phyloP scores from a whole-genome alignment of 345 rosid species.

The Pelargonium nanum region DNA sequence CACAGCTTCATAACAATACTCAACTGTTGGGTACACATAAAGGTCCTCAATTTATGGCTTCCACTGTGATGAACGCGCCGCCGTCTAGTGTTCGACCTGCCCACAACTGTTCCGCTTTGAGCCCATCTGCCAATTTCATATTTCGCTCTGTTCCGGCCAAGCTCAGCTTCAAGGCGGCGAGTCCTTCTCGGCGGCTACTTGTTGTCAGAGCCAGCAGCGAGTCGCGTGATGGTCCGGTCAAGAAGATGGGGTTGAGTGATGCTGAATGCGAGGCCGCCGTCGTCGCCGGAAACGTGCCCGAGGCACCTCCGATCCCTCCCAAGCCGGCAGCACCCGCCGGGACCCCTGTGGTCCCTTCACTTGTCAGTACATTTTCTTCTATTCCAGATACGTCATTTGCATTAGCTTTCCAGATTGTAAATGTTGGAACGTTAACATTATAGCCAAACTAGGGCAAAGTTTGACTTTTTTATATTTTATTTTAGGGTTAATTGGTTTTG shows the following conservation, averaged over 20 bases:
- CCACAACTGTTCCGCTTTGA: conserved; percentile 11
- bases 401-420: neutral
- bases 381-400: neutral
- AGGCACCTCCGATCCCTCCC: conserved; percentile 76
- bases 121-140: conserved; percentile 4
- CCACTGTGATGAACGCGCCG: conserved; percentile 13
- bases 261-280: conserved; percentile 90
- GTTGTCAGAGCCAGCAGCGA: conserved; percentile 35
- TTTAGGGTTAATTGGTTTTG: no score
- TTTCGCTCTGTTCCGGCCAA: neutral
- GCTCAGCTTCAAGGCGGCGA: neutral
- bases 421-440: neutral
- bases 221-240: conserved; percentile 23
- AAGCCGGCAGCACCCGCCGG: conserved; percentile 70
- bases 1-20: no score
- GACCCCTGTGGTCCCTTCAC: conserved; percentile 57
- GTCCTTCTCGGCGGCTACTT: conserved; percentile 3
- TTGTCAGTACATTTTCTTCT: conserved; percentile 30
- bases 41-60: conserved; percentile 15
- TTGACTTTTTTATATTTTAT: no score
- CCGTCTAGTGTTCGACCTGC: conserved; percentile 3
- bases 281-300: conserved; percentile 66
- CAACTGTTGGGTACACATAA: neutral
- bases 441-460: no score
- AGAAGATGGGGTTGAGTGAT: conserved; percentile 46